Conservation (phyloP, 495 filamentous ascomycete genomes). For the Penicillium fimorum region DNA sequence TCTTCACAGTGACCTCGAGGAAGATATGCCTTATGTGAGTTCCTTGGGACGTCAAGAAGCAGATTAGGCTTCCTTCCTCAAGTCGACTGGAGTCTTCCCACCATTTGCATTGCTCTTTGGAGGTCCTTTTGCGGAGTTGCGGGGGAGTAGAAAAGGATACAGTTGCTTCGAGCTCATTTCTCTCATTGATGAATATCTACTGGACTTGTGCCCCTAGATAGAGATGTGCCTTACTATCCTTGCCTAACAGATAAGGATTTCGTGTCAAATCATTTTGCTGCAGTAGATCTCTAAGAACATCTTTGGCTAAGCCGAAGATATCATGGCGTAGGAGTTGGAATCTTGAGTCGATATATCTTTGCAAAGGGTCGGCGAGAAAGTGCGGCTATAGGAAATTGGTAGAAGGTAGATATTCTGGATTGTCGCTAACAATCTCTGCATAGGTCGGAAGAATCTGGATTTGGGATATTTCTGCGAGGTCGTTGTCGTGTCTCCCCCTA, state of each 20-base stretch:
- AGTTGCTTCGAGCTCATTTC: constrained; percentile 15
- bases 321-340: constrained; percentile 18
- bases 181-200: constrained; percentile 15
- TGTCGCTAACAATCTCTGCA: constrained; percentile 12
- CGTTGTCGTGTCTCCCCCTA: constrained; percentile 20
- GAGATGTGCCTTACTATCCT: constrained; percentile 12
- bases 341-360: constrained; percentile 16
- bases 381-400: constrained; percentile 16
- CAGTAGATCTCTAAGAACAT: constrained; percentile 11
- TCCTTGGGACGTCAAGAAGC: constrained; percentile 13
- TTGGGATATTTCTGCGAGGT: constrained; percentile 17
- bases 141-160: constrained; percentile 12
- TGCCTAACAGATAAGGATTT: neutral
- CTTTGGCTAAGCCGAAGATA: constrained; percentile 17
- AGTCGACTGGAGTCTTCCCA: constrained; percentile 17
- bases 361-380: constrained; percentile 9
- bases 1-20: constrained; percentile 15
- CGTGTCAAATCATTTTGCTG: constrained; percentile 28
- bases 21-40: constrained; percentile 7
- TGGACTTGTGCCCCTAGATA: constrained; percentile 7
- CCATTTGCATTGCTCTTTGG: constrained; percentile 14
- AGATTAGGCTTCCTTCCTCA: constrained; percentile 16
- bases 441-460: constrained; percentile 19
- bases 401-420: constrained; percentile 18
- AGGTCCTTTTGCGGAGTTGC: constrained; percentile 8